Evolutionary conservation across 441 rosid genomes (phyloP).

Genomic region (Euphorbia schlechtendalii): DNA sequence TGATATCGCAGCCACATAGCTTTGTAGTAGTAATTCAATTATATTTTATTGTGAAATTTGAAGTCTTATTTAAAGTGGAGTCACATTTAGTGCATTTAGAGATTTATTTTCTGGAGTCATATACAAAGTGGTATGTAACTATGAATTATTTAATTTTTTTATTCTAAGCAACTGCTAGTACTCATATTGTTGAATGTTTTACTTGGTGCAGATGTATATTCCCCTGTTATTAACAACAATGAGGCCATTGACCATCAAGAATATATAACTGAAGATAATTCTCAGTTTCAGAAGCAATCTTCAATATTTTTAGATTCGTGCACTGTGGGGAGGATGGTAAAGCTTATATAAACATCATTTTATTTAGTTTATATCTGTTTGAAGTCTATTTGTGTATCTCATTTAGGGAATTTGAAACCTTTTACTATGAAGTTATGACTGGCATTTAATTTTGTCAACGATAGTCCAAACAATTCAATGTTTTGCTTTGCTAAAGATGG

Average conservation of each 20-base stretch:
- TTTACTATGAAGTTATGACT: not conserved
- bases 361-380: not conserved
- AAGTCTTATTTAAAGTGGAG: not conserved
- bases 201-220: slow-evolving; percentile 22
- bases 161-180: slow-evolving; percentile 8
- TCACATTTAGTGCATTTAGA: not conserved
- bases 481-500: slow-evolving; percentile 3
- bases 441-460: not conserved
- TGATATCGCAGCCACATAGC: not conserved
- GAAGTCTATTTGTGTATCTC: not conserved
- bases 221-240: slow-evolving; percentile 23
- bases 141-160: not conserved
- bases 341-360: slow-evolving; percentile 4
- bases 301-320: slow-evolving; percentile 31
- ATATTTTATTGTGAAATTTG: not conserved
- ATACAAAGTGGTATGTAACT: no score
- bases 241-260: slow-evolving; percentile 25
- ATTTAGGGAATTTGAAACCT: not conserved
- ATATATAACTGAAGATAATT: slow-evolving; percentile 23
- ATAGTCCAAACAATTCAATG: not conserved
- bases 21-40: not conserved
- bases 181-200: slow-evolving; percentile 21
- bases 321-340: slow-evolving; percentile 33
- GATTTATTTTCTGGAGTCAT: no score
- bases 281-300: slow-evolving; percentile 31